Evolutionary conservation across 2,329 filamentous ascomycete genomes (phyloP).

Genomic region (Colletotrichum limetticola): DNA sequence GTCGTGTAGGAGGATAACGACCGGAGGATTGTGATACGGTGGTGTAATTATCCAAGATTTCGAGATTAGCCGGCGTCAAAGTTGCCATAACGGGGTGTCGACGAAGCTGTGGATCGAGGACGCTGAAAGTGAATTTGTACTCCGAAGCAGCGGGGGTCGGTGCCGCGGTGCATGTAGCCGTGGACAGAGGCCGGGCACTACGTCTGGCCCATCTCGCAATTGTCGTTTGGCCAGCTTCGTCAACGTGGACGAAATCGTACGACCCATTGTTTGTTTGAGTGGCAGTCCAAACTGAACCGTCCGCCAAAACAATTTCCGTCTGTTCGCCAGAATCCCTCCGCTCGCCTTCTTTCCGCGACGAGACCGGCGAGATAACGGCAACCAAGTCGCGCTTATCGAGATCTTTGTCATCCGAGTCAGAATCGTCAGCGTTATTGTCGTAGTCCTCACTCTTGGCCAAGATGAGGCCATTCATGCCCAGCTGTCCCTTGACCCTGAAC

Average conservation of each 20-base stretch:
- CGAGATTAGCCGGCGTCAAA: slow-evolving; percentile 71
- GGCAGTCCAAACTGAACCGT: slow-evolving; percentile 69
- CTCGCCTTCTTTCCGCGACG: slow-evolving; percentile 58
- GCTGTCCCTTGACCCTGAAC: slow-evolving; percentile 70
- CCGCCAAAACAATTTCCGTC: slow-evolving; percentile 73
- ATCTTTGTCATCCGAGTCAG: slow-evolving; percentile 61
- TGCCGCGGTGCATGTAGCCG: slow-evolving; percentile 36
- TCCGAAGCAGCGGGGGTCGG: slow-evolving; percentile 47
- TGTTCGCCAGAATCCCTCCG: slow-evolving; percentile 60
- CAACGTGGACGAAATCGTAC: slow-evolving; percentile 73
- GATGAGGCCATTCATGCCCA: slow-evolving; percentile 77
- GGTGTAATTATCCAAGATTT: slow-evolving; percentile 76
- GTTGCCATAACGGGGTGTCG: slow-evolving; percentile 81
- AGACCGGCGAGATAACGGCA: slow-evolving; percentile 71
- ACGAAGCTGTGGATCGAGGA: slow-evolving; percentile 75
- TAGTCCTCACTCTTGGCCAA: slow-evolving; percentile 79
- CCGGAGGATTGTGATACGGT: slow-evolving; percentile 62
- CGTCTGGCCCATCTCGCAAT: slow-evolving; percentile 78
- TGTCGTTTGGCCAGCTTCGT: slow-evolving; percentile 65
- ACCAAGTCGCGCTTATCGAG: slow-evolving; percentile 65
- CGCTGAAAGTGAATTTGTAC: slow-evolving; percentile 78
- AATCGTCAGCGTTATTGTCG: slow-evolving; percentile 50
- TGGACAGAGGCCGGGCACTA: slow-evolving; percentile 38
- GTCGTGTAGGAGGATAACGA: slow-evolving; percentile 58
- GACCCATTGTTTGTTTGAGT: slow-evolving; percentile 64